Conservation (phyloP, 805 yeast species). For the Metschnikowia baotianmanensis region DNA sequence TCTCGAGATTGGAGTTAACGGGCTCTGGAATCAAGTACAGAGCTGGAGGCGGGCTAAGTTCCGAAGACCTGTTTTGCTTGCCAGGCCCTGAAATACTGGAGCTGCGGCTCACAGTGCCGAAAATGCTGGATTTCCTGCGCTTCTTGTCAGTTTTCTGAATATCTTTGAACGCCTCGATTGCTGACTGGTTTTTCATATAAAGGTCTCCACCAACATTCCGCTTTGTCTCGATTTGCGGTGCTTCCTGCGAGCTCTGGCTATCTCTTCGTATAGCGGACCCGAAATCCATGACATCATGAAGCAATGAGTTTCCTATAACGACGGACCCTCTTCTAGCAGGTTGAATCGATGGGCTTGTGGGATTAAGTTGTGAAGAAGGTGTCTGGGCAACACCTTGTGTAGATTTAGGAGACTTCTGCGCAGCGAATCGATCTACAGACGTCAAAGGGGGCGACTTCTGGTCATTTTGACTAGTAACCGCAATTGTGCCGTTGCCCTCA, state of each 20-base stretch:
- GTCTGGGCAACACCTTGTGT: neutral
- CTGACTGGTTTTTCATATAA: constrained; percentile 40
- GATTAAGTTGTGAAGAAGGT: neutral
- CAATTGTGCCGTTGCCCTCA: neutral
- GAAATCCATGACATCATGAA: constrained; percentile 36
- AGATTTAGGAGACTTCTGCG: constrained; percentile 5
- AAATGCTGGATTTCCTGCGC: constrained; percentile 29
- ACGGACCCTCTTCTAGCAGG: constrained; percentile 5
- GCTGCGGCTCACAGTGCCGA: constrained; percentile 12
- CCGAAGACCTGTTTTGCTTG: constrained; percentile 6
- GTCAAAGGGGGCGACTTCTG: neutral
- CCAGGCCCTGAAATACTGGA: constrained; percentile 8
- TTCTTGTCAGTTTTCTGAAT: constrained; percentile 41
- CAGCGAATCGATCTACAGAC: neutral
- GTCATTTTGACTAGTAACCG: neutral
- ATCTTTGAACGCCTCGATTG: constrained; percentile 42
- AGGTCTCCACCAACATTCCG: constrained; percentile 46
- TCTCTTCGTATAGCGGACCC: constrained; percentile 22
- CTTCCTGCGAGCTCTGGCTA: constrained; percentile 29
- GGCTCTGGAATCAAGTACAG: constrained; percentile 1
- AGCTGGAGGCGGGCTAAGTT: neutral
- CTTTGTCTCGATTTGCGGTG: constrained; percentile 45
- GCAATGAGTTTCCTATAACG: constrained; percentile 2
- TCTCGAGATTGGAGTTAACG: constrained; percentile 1
- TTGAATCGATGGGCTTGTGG: neutral